A percentile compares a stretch with the other conserved stretches of the same genome.
Evolutionary conservation across 768 basidiomycete genomes (phyloP).

Genomic region (Termitomyces sp.): DNA sequence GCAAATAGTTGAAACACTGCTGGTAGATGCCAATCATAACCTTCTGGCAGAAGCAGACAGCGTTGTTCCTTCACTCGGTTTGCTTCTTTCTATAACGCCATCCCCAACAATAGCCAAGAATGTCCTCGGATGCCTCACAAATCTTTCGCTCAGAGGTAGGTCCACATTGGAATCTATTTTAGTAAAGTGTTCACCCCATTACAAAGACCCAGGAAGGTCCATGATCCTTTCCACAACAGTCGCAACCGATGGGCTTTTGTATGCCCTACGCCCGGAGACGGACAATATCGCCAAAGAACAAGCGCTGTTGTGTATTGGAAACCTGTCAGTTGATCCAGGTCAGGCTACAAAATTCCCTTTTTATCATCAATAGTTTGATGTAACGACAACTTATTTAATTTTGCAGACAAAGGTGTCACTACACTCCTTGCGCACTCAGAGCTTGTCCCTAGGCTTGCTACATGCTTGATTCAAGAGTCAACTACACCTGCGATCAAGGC

Average conservation of each 20-base stretch:
- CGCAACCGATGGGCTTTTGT: constrained; percentile 6
- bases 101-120: constrained; percentile 9
- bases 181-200: background rate
- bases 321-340: constrained; percentile 14
- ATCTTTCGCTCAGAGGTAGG: constrained; percentile 15
- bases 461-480: constrained; percentile 6
- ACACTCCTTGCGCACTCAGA: constrained; percentile 6
- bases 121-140: constrained; percentile 15
- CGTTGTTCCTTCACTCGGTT: constrained; percentile 6
- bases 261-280: background rate
- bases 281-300: constrained; percentile 13
- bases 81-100: background rate
- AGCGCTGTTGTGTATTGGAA: constrained; percentile 14
- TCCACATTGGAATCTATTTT: background rate
- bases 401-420: constrained; percentile 7
- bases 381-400: background rate
- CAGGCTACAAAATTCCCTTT: background rate
- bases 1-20: background rate
- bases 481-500: constrained; percentile 9
- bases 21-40: constrained; percentile 7
- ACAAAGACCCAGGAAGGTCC: constrained; percentile 12
- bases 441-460: constrained; percentile 9
- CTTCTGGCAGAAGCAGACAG: constrained; percentile 2
- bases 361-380: background rate
- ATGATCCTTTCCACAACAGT: constrained; percentile 4